Conservation (phyloP, 495 filamentous ascomycete genomes). For the Xylaria grammica region DNA sequence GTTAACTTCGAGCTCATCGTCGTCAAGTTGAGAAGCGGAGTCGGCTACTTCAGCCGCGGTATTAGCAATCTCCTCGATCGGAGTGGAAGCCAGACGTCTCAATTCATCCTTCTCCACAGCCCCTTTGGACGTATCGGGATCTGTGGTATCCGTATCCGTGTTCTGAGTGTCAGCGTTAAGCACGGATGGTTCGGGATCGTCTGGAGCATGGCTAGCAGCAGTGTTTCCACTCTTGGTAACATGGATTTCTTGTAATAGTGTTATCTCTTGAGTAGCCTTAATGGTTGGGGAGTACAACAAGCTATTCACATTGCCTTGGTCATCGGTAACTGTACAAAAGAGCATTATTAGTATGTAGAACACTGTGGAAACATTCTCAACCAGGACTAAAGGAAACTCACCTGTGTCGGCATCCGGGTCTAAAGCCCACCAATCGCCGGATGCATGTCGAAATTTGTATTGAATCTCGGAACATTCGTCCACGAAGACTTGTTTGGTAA, state of each 20-base stretch:
- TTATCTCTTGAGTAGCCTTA: not conserved
- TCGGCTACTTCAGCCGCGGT: conserved; percentile 57
- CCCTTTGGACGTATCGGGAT: not conserved
- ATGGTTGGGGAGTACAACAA: conserved; percentile 49
- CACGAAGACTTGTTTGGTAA: conserved; percentile 52
- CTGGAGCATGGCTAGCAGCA: not conserved
- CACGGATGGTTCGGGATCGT: conserved; percentile 12
- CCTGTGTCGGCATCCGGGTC: conserved; percentile 60
- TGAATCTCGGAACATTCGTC: conserved; percentile 58
- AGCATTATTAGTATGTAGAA: not conserved
- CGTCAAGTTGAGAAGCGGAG: conserved; percentile 38
- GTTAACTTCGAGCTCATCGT: conserved; percentile 29
- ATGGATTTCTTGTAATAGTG: conserved; percentile 9
- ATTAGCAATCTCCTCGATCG: conserved; percentile 39
- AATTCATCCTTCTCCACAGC: conserved; percentile 36
- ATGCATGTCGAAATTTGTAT: conserved; percentile 72
- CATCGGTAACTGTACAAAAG: conserved; percentile 53
- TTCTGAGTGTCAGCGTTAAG: not conserved
- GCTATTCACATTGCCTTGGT: conserved; percentile 64
- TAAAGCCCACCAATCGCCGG: conserved; percentile 68
- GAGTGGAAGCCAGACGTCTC: conserved; percentile 35
- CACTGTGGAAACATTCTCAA: not conserved
- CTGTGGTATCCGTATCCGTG: not conserved
- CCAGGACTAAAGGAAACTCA: conserved; percentile 33
- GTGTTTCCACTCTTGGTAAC: conserved; percentile 8